These are phyloP conservation scores for Phytophthora syringae DNA, from an alignment of 352 stramenopile genomes.

Conservation along the genomic window DNA sequence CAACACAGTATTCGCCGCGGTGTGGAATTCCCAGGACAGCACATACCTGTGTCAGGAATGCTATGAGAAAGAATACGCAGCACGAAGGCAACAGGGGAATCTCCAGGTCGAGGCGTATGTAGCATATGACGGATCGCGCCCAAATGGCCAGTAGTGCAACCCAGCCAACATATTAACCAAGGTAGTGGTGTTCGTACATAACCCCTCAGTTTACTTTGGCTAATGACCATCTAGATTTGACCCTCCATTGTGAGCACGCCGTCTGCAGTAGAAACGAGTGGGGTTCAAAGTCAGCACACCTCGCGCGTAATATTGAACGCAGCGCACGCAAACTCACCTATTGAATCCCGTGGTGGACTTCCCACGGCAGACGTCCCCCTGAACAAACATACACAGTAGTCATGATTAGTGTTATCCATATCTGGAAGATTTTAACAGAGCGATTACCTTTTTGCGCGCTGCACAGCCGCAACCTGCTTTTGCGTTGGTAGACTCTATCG, in stretches of 20 bases:
- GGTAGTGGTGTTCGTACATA: neutral
- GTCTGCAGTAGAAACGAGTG: constrained; percentile 14
- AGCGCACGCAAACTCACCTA: constrained; percentile 25
- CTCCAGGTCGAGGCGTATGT: constrained; percentile 39
- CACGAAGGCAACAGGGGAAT: constrained; percentile 16
- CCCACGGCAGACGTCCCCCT: constrained; percentile 36
- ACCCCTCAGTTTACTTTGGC: neutral
- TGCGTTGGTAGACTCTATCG: constrained; percentile 59
- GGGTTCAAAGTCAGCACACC: neutral
- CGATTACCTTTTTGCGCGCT: constrained; percentile 44
- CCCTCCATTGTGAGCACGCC: constrained; percentile 65
- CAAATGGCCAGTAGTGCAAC: constrained; percentile 27
- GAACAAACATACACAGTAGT: constrained; percentile 8
- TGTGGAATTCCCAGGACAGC: constrained; percentile 56
- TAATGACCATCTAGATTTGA: constrained; percentile 48
- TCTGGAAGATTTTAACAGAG: neutral
- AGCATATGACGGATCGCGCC: constrained; percentile 60
- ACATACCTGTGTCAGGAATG: constrained; percentile 58
- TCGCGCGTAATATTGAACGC: neutral
- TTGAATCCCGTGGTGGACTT: constrained; percentile 44
- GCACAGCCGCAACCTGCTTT: constrained; percentile 58
- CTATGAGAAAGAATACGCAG: constrained; percentile 36
- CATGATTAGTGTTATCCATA: constrained; percentile 15
- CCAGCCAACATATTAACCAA: constrained; percentile 2
- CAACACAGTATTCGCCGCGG: constrained; percentile 46